Evolutionary conservation across 305 asterid species (phyloP).

Genomic region (Caryopteris hybrid): DNA sequence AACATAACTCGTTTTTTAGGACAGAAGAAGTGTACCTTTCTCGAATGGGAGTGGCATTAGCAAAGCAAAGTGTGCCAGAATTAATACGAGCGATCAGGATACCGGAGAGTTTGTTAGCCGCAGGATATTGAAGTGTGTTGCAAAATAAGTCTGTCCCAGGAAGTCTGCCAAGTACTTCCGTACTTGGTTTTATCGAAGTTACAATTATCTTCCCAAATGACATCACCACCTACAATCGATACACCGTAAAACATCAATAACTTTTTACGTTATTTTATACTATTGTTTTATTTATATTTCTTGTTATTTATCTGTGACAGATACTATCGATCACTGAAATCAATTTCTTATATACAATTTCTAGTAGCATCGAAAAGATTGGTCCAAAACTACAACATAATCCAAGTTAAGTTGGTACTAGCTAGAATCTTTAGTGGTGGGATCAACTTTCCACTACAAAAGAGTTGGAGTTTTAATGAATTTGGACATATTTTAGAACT

Average conservation of each 20-base stretch:
- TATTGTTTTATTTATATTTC: too few species aligned
- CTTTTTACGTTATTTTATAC: too few species aligned
- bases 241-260: too few species aligned
- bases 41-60: constrained; percentile 64
- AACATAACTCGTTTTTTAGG: too few species aligned
- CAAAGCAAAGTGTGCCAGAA: constrained; percentile 68
- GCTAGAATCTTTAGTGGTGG: background rate
- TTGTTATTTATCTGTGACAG: too few species aligned
- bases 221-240: constrained; percentile 50
- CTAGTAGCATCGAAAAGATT: too few species aligned
- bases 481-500: background rate
- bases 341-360: too few species aligned
- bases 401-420: background rate
- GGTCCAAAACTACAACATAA: too few species aligned
- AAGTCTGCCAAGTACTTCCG: constrained; percentile 57
- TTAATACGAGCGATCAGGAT: constrained; percentile 47
- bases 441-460: background rate
- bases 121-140: constrained; percentile 48
- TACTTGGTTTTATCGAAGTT: constrained; percentile 55
- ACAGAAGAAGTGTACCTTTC: constrained; percentile 38
- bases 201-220: constrained; percentile 55
- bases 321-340: too few species aligned
- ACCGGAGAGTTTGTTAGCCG: constrained; percentile 49
- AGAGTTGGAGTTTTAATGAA: background rate
- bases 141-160: constrained; percentile 66